phyloP scores from a whole-genome alignment of 2,329 filamentous ascomycete species.

The Eutypa lata region DNA sequence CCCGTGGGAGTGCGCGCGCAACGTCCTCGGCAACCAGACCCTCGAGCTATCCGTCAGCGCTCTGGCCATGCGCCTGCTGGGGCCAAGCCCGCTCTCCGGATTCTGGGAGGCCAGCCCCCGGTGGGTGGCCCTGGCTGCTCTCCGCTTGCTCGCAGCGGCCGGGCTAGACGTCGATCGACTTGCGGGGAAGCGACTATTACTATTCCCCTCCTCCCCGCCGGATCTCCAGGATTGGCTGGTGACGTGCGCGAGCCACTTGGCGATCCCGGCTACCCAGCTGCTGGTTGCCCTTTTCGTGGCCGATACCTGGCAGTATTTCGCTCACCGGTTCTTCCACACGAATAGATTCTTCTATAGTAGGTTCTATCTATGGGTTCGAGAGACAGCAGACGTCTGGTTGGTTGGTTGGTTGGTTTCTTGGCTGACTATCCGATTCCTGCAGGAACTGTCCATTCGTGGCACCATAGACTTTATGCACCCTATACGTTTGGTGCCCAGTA shows the following conservation, averaged over 20 bases:
- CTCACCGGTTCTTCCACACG: neutral
- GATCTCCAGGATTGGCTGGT: neutral
- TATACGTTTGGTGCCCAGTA: neutral
- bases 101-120: neutral
- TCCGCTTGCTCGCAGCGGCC: neutral
- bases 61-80: neutral
- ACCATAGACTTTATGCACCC: neutral
- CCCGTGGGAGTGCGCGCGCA: neutral
- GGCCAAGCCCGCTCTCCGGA: neutral
- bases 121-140: neutral
- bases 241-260: neutral
- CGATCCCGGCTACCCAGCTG: neutral
- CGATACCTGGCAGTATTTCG: neutral
- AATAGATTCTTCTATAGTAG: neutral
- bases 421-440: neutral
- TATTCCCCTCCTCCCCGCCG: too few relatives aligned
- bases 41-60: neutral
- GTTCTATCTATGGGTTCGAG: neutral
- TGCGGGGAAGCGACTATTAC: neutral
- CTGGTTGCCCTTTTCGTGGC: neutral
- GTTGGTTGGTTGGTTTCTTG: neutral
- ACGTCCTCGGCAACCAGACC: neutral
- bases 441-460: neutral
- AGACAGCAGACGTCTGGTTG: too few relatives aligned
- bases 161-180: neutral